Percentiles rank a stretch among this genome's conserved stretches.
Evolutionary conservation across 495 filamentous ascomycete genomes (phyloP).

Genomic region (Aspergillus wentii): DNA sequence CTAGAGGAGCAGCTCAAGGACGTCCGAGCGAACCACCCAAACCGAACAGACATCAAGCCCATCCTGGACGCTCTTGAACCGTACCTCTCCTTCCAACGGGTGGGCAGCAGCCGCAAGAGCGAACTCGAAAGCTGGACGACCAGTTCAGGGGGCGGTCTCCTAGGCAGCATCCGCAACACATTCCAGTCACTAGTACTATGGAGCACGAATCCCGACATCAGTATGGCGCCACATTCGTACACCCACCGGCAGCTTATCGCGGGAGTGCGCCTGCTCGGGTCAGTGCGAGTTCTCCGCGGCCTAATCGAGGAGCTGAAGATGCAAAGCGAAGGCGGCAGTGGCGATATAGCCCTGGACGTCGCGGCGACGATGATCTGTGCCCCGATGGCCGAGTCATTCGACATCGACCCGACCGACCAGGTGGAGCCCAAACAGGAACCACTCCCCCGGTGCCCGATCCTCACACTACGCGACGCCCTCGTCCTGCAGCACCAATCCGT

Average conservation of each 20-base stretch:
- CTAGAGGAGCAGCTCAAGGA: slow-evolving; percentile 72
- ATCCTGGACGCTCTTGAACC: slow-evolving; percentile 66
- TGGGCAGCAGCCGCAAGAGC: slow-evolving; percentile 57
- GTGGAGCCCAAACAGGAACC: slow-evolving; percentile 20
- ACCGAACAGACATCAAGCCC: slow-evolving; percentile 64
- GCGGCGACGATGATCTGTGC: slow-evolving; percentile 69
- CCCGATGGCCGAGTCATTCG: slow-evolving; percentile 49
- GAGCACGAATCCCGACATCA: slow-evolving; percentile 60
- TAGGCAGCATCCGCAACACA: slow-evolving; percentile 56
- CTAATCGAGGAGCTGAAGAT: slow-evolving; percentile 69
- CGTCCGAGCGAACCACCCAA: slow-evolving; percentile 63
- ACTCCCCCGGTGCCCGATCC: slow-evolving; percentile 33
- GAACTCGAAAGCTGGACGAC: slow-evolving; percentile 76
- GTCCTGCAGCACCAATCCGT: slow-evolving; percentile 58
- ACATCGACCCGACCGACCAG: slow-evolving; percentile 35
- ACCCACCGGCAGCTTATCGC: slow-evolving; percentile 71
- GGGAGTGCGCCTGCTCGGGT: slow-evolving; percentile 65
- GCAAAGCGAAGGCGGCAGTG: slow-evolving; percentile 47
- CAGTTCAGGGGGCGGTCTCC: slow-evolving; percentile 54
- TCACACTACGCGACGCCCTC: slow-evolving; percentile 68
- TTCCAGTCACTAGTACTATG: slow-evolving; percentile 68
- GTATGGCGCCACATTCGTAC: slow-evolving; percentile 66
- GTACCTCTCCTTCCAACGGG: slow-evolving; percentile 62
- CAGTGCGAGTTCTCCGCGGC: slow-evolving; percentile 52
- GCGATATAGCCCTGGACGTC: slow-evolving; percentile 67